Evolutionary conservation across 306 rosid species (phyloP).

Genomic region (Quercus wislizeni): DNA sequence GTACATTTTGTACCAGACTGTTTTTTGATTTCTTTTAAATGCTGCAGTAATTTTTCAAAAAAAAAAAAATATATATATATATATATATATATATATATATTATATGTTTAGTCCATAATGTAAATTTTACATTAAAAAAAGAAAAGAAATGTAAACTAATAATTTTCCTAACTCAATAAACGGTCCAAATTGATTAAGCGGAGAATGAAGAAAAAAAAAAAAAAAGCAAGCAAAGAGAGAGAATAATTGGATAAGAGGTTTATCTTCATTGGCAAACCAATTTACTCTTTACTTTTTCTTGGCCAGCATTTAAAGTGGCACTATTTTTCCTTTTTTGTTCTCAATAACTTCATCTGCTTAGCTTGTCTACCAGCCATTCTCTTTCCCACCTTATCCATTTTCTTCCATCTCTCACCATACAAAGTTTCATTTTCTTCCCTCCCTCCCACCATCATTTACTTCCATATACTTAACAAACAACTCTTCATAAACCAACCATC

Average conservation of each 20-base stretch:
- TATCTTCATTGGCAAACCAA: neutral
- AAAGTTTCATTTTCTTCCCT: conserved; percentile 12
- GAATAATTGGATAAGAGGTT: neutral
- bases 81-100: too few species aligned
- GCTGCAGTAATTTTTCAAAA: too few species aligned
- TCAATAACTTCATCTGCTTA: conserved; percentile 24
- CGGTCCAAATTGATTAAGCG: neutral
- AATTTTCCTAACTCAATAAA: too few species aligned
- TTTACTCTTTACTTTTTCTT: conserved; percentile 1
- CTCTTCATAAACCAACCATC: conserved; percentile 9
- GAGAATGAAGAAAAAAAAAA: too few species aligned
- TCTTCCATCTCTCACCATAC: conserved; percentile 26
- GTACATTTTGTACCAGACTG: too few species aligned
- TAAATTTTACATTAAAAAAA: too few species aligned
- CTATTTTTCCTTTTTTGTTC: conserved; percentile 1
- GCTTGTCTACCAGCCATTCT: conserved; percentile 49
- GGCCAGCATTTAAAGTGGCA: conserved; percentile 28
- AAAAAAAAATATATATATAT: too few species aligned
- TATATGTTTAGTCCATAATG: too few species aligned
- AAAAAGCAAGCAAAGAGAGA: neutral
- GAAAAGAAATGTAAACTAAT: too few species aligned
- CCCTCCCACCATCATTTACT: conserved; percentile 19
- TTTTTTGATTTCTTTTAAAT: too few species aligned
- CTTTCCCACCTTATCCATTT: conserved; percentile 56
- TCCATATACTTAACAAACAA: conserved; percentile 3